Base-by-base conservation (phyloP, 352 stramenopile genomes). In the Phytophthora vignae region DNA sequence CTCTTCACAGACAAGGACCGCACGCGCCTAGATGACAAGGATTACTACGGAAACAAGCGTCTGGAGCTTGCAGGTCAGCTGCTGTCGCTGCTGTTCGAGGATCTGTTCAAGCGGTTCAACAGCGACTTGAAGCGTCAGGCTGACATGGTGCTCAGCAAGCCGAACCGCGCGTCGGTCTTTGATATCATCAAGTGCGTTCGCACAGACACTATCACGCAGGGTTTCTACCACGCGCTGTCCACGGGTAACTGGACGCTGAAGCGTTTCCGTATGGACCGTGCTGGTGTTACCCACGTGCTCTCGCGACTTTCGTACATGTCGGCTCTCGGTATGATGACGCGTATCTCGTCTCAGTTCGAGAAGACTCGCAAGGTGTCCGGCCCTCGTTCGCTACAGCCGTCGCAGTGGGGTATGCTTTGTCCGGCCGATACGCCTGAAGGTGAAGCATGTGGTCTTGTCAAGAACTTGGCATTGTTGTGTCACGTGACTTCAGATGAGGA, bases 41-140 rank as follows among this genome's bases (percentile, higher is more conserved):
- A 99, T 82, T 99, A 99, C 82, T 99, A 99, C 73, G 98, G 98
- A 22, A 99, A 99, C 83, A 99, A 99, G 82, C 91, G 98, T 57
- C 80, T 99, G n/a, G 98, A 99, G 76, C 86, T 99, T 22, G 98
- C 98, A 10, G 98, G 98, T 25, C 98, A 99, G 82, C 80, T 99
- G 53, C 87, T 99, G 17, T 98, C 94, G 31, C 80, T 99, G 46
- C 85, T 99, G 14, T 99, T 99, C 86, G 98, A 99, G 80, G 98
- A 99, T 84, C 59, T 98, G 15, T 99, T 99, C 82, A 99, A 99
- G 84, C 90, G 98, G 27, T 99, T 99, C 81, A 99, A 99, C 82
- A 97, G 90, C 64, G 97, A 99, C 69, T 79, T 99, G 25, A 99
- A 99, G 81, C 92, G 96, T 59, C 95, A 99, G 67, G 96, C 97